These are phyloP conservation scores for Ophiostoma australiae DNA, from an alignment of 2,329 filamentous ascomycete genomes.

Conservation along the genomic window DNA sequence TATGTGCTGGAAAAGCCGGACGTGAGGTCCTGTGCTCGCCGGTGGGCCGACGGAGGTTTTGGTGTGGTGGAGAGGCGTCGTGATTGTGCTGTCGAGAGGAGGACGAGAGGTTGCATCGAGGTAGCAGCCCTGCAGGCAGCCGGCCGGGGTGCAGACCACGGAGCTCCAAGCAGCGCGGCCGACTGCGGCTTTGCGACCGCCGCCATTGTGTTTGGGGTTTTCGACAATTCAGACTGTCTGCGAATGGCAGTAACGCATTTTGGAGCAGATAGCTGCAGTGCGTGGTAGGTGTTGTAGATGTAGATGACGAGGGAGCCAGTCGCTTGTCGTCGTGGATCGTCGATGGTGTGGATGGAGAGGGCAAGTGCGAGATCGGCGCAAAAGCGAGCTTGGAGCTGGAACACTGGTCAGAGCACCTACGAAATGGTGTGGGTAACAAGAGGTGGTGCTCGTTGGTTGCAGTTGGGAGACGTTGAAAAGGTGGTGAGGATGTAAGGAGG, in stretches of 20 bases:
- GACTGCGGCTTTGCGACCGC: constrained; percentile 24
- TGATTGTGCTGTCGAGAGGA: not conserved
- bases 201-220: constrained; percentile 21
- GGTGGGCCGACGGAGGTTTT: constrained; percentile 32
- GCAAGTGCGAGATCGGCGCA: constrained; percentile 9
- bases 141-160: not conserved
- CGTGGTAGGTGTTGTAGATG: not conserved
- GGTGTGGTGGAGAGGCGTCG: constrained; percentile 33
- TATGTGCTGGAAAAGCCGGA: constrained; percentile 57
- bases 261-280: not conserved
- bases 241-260: not conserved
- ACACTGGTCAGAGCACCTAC: not conserved
- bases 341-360: not conserved
- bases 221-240: not conserved
- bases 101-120: not conserved
- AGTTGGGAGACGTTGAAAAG: not conserved
- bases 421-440: not conserved
- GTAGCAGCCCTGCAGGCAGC: not conserved
- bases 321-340: not conserved
- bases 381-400: not conserved
- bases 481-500: not conserved
- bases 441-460: not conserved
- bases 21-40: constrained; percentile 48
- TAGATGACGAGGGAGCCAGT: not conserved
- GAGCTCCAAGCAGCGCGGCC: constrained; percentile 20